Base-by-base conservation (phyloP, 1,284 basidiomycete genomes). In the Leccinum fallax region DNA sequence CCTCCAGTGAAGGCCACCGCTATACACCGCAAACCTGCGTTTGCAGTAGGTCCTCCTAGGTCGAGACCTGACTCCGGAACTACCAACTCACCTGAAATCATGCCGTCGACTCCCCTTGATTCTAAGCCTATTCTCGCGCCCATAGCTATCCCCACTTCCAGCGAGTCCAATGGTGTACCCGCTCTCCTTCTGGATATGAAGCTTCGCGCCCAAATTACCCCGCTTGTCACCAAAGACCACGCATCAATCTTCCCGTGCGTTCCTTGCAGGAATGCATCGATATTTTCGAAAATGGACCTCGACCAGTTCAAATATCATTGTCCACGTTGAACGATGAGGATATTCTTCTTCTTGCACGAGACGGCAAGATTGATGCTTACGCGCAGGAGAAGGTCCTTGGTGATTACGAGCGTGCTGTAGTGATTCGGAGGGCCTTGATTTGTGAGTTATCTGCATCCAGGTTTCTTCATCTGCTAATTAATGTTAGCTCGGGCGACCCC, bases 361-460 rank as follows among this genome's bases (percentile, higher is more conserved):
- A 90, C 68, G 95, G 95, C 57, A 97, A 97, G 85, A 92, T 99
- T 66, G 90, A 93, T 1, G 85, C 93, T 9, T 99, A 99, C 76
- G 94, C 95, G 13, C 79, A 98, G 51, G 97, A 99, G 79, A 99
- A 98, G 83, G 86, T 93, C 53, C 79, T 98, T 38, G 92, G 90
- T 13, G 89, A 97, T 70, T 80, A 92, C 6, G 92, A 94, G 67
- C 81, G 97, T 30, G 96, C 97, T 43, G 97, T 99, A 5, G 79
- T 84, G 43, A 85, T 99, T 63, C 87, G 97, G 55, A 82, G 97
- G 58, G 93, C 94, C 8, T 82, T 99, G 67, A 91, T 99, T 64
- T 98, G 92, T 93, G 72, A 80, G 91, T 85, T 57, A 52, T 58
- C 52, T 28, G n/a, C 46, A 40, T 48, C 7, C 36, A 11, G 28